Evolutionary conservation across 495 filamentous ascomycete species (phyloP).

Genomic region (Penicillium diatomitis): DNA sequence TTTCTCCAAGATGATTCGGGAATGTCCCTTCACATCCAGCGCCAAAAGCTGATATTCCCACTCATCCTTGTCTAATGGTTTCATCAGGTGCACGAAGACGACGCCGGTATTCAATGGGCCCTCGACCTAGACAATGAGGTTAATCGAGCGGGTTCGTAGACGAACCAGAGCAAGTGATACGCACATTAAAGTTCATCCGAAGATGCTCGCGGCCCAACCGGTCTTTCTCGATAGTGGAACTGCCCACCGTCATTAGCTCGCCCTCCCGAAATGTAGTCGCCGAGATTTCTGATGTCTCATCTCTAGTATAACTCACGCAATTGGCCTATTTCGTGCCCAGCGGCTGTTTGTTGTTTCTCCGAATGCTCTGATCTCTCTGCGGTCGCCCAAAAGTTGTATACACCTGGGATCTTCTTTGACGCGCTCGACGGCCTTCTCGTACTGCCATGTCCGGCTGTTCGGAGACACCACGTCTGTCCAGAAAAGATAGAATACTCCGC

Average conservation of each 20-base stretch:
- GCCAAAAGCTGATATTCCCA: slow-evolving; percentile 76
- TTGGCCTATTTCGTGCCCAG: slow-evolving; percentile 77
- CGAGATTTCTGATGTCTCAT: not conserved
- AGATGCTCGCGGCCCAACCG: slow-evolving; percentile 70
- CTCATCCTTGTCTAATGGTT: slow-evolving; percentile 49
- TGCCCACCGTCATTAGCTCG: slow-evolving; percentile 35
- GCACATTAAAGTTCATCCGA: slow-evolving; percentile 68
- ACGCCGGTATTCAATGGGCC: slow-evolving; percentile 67
- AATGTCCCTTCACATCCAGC: slow-evolving; percentile 61
- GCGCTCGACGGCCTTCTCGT: slow-evolving; percentile 76
- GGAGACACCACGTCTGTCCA: slow-evolving; percentile 82
- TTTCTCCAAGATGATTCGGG: slow-evolving; percentile 42
- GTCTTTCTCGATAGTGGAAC: slow-evolving; percentile 53
- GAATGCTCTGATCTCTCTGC: slow-evolving; percentile 67
- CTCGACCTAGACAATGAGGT: slow-evolving; percentile 54
- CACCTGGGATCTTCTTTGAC: slow-evolving; percentile 65
- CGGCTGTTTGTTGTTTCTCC: slow-evolving; percentile 75
- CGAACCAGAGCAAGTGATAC: slow-evolving; percentile 30
- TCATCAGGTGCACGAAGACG: slow-evolving; percentile 70
- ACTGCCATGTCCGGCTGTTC: slow-evolving; percentile 76
- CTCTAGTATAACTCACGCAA: slow-evolving; percentile 54
- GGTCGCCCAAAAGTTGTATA: slow-evolving; percentile 63
- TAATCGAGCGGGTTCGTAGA: not conserved
- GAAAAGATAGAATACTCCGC: slow-evolving; percentile 65
- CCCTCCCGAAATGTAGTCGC: too few relatives aligned